These are phyloP conservation scores for Herpetospermum pedunculosum DNA, from an alignment of 306 rosid genomes.

Conservation along the genomic window DNA sequence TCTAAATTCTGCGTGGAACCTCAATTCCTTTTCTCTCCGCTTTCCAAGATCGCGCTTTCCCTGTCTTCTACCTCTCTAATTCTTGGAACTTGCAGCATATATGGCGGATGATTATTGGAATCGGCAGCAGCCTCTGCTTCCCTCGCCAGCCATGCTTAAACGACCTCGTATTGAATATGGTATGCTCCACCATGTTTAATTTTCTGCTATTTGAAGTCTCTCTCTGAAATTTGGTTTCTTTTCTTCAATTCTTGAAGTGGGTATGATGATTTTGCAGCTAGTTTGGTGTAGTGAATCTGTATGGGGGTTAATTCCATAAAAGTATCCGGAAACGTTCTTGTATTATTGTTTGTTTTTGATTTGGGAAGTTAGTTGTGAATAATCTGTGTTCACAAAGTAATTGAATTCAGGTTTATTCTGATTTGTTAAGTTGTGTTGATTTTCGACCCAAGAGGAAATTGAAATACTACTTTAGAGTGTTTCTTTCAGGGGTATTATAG, in stretches of 20 bases:
- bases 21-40: background rate
- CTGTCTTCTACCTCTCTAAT: background rate
- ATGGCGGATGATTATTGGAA: conserved; percentile 78
- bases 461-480: no score
- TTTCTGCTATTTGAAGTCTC: no score
- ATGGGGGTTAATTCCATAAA: background rate
- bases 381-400: background rate
- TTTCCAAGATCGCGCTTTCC: background rate
- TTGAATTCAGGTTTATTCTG: background rate
- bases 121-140: conserved; percentile 35
- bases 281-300: background rate
- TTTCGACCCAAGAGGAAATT: no score
- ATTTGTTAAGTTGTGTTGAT: no score
- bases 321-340: background rate
- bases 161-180: conserved; percentile 76
- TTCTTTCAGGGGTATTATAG: background rate
- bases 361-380: background rate
- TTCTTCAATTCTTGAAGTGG: background rate
- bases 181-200: conserved; percentile 3
- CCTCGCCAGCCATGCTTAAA: conserved; percentile 46
- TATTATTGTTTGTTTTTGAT: background rate
- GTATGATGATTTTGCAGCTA: background rate
- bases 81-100: background rate
- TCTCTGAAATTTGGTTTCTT: background rate
- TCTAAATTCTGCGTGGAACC: background rate